A percentile compares a stretch with the other conserved stretches of the same genome.
Evolutionary conservation across 148 eudicot species (phyloP).

Genomic region (Drosera capensis): DNA sequence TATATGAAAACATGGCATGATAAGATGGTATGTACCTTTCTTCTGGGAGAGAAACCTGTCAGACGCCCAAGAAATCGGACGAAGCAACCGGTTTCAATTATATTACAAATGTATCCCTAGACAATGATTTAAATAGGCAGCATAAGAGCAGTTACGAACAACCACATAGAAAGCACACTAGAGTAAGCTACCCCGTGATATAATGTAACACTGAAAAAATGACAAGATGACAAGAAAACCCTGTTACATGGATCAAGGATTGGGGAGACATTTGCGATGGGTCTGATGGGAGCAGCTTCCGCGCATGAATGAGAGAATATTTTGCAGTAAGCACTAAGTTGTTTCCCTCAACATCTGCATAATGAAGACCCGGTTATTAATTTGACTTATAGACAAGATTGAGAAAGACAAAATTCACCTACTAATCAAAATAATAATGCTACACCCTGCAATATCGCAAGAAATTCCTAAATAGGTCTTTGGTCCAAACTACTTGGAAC

Average conservation of each 20-base stretch:
- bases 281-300: conserved; percentile 52
- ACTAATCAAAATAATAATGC: neutral
- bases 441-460: no score
- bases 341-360: conserved; percentile 65
- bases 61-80: conserved; percentile 82
- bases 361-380: neutral
- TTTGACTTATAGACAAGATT: neutral
- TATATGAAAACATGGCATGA: neutral
- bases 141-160: neutral
- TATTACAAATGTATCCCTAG: conserved; percentile 74
- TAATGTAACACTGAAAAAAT: neutral
- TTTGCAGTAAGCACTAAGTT: conserved; percentile 67
- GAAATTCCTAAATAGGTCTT: no score
- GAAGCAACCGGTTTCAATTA: conserved; percentile 88
- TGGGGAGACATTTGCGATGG: conserved; percentile 33
- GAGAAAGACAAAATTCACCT: neutral
- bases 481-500: no score
- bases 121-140: neutral
- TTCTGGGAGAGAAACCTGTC: conserved; percentile 83
- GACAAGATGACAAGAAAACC: neutral
- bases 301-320: conserved; percentile 58
- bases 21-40: conserved; percentile 27
- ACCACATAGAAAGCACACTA: neutral
- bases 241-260: conserved; percentile 50
- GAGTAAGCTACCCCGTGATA: neutral